These are phyloP conservation scores for Penicillium ochrochloron DNA, from an alignment of 495 filamentous ascomycete species.

Conservation along the genomic window DNA sequence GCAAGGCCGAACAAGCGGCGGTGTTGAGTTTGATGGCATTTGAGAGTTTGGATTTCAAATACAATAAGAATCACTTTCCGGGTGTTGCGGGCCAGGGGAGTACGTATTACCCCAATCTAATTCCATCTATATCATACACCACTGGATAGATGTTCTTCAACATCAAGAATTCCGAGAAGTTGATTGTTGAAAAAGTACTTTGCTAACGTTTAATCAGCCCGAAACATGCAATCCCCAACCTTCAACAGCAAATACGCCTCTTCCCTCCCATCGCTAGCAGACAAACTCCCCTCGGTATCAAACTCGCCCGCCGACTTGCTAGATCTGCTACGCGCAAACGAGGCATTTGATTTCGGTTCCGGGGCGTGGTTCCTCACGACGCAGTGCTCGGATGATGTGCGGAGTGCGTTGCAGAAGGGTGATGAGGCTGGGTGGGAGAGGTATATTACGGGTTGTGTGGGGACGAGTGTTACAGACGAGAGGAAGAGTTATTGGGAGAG, in stretches of 20 bases:
- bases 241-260: conserved; percentile 68
- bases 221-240: conserved; percentile 72
- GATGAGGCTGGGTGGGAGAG: conserved; percentile 58
- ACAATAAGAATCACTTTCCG: conserved; percentile 68
- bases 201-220: conserved; percentile 38
- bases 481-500: conserved; percentile 61
- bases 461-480: conserved; percentile 52
- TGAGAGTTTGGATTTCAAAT: conserved; percentile 71
- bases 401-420: conserved; percentile 51
- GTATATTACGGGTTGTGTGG: conserved; percentile 70
- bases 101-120: too few relatives aligned
- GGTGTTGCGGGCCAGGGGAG: conserved; percentile 69
- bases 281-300: conserved; percentile 40
- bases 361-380: conserved; percentile 76
- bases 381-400: conserved; percentile 58
- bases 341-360: conserved; percentile 69
- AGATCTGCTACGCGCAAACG: conserved; percentile 60
- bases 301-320: conserved; percentile 54
- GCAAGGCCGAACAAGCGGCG: conserved; percentile 63
- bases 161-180: not conserved
- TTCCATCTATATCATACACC: too few relatives aligned
- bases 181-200: not conserved
- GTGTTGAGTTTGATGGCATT: conserved; percentile 66
- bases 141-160: too few relatives aligned
- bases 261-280: conserved; percentile 54